A percentile compares a stretch with the other conserved stretches of the same genome.
Evolutionary conservation across 1,139 yeast genomes (phyloP).

Genomic region (Candida pseudoviswanathii): DNA sequence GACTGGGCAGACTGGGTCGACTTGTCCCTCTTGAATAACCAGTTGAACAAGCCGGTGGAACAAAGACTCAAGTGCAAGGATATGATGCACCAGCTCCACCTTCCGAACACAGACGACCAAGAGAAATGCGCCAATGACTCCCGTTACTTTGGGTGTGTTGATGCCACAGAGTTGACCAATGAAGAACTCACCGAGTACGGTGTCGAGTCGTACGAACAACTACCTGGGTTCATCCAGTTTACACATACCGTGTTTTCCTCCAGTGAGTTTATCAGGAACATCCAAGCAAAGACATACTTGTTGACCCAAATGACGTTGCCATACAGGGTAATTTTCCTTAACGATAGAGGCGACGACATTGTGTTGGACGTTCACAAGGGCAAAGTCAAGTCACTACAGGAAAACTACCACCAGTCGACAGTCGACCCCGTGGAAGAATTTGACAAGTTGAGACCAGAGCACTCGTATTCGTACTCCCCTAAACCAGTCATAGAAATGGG

Average conservation of each 20-base stretch:
- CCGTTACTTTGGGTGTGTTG: constrained; percentile 18
- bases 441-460: constrained; percentile 4
- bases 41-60: constrained; percentile 26
- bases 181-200: constrained; percentile 20
- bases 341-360: constrained; percentile 21
- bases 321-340: constrained; percentile 23
- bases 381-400: not conserved
- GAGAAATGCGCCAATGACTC: constrained; percentile 4
- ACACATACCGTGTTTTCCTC: constrained; percentile 19
- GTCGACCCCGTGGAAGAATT: constrained; percentile 18
- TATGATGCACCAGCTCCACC: constrained; percentile 7
- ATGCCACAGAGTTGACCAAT: constrained; percentile 19
- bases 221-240: constrained; percentile 23
- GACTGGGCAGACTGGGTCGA: constrained; percentile 31
- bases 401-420: not conserved
- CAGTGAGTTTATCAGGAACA: constrained; percentile 22
- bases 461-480: constrained; percentile 7
- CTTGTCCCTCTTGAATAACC: constrained; percentile 36
- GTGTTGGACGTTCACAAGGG: constrained; percentile 11
- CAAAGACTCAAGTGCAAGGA: constrained; percentile 23
- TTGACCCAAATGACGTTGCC: constrained; percentile 25
- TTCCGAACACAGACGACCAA: constrained; percentile 1
- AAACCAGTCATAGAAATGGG: constrained; percentile 8
- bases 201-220: constrained; percentile 17
- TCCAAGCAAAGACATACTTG: constrained; percentile 26